Evolutionary conservation across 495 filamentous ascomycete genomes (phyloP).

Genomic region (Podospora conica): DNA sequence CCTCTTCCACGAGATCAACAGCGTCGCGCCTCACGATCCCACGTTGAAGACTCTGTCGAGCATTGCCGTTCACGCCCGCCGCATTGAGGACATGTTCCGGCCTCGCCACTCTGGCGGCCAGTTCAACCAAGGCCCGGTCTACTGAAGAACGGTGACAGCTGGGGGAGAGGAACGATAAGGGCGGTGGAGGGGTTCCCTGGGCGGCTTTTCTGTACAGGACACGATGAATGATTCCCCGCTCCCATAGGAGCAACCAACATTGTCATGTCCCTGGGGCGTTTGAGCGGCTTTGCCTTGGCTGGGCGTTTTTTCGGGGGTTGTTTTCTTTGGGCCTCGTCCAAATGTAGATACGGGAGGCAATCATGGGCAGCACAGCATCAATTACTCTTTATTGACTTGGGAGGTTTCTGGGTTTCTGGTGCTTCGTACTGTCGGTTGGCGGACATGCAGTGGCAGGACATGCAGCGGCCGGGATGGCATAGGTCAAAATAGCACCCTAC

Average conservation of each 20-base stretch:
- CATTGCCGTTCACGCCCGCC: constrained; percentile 34
- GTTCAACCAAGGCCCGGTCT: not conserved
- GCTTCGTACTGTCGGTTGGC: too few species aligned
- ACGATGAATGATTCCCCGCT: not conserved
- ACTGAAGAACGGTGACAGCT: not conserved
- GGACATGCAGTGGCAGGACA: too few species aligned
- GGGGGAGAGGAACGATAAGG: not conserved
- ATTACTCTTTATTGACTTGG: not conserved
- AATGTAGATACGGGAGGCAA: not conserved
- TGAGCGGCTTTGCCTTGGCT: not conserved
- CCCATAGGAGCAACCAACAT: too few species aligned
- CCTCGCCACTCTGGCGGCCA: not conserved
- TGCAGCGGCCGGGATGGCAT: too few species aligned
- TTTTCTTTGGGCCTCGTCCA: not conserved
- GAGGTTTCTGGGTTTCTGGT: not conserved
- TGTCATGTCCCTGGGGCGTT: not conserved
- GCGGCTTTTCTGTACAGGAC: not conserved
- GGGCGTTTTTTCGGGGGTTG: not conserved
- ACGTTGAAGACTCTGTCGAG: constrained; percentile 58
- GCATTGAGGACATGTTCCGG: constrained; percentile 17
- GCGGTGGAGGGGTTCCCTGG: not conserved
- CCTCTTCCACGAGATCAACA: constrained; percentile 62
- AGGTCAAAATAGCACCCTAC: not conserved
- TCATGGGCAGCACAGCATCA: not conserved
- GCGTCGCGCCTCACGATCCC: constrained; percentile 54